Conservation (phyloP, 495 filamentous ascomycete species). For the Talaromyces liani region DNA sequence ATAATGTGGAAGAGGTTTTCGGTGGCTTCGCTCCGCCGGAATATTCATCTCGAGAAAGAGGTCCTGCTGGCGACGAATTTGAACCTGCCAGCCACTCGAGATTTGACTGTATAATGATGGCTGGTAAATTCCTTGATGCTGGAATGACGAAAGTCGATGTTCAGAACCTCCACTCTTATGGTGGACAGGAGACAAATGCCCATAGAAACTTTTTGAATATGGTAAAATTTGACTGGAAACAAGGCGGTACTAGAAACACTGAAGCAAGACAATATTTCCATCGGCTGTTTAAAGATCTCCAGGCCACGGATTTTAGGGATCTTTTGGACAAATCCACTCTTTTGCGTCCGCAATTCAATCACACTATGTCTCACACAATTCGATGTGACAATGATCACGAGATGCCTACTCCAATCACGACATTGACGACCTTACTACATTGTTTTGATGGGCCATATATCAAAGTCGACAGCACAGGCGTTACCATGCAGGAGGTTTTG, state of each 20-base stretch:
- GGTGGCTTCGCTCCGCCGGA: slow-evolving; percentile 12
- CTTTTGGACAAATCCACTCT: neutral
- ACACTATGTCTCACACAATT: neutral
- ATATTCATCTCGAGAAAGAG: slow-evolving; percentile 17
- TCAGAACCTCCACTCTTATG: neutral
- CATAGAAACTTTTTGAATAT: neutral
- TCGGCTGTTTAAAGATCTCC: neutral
- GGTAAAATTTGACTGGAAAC: slow-evolving; percentile 3
- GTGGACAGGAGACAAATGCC: neutral
- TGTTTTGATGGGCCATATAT: neutral
- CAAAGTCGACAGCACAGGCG: neutral
- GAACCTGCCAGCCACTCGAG: slow-evolving; percentile 13
- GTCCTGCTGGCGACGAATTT: slow-evolving; percentile 18
- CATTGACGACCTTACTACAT: neutral
- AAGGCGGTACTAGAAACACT: neutral
- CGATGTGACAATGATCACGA: neutral
- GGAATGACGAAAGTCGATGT: slow-evolving; percentile 32
- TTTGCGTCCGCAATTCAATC: neutral
- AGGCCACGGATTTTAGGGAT: neutral
- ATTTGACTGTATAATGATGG: slow-evolving; percentile 27
- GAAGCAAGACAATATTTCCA: neutral
- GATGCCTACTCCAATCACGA: too few species aligned
- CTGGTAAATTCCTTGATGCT: slow-evolving; percentile 27
- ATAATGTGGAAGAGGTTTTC: slow-evolving; percentile 8
- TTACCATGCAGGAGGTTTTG: neutral